Evolutionary conservation across 495 filamentous ascomycete genomes (phyloP).

Genomic region (Lindgomyces ingoldianus): DNA sequence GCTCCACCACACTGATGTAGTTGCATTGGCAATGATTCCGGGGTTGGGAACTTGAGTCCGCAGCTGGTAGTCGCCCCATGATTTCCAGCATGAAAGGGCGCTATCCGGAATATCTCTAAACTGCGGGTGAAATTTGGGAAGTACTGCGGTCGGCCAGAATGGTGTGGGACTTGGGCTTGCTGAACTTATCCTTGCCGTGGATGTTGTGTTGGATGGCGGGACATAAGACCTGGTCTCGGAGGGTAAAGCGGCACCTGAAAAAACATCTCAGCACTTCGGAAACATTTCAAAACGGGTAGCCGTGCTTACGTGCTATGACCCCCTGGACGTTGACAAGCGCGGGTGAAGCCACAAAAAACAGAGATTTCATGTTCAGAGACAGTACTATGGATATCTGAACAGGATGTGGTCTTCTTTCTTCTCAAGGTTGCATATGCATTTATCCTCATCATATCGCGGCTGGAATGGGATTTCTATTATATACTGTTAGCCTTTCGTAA

Average conservation of each 20-base stretch:
- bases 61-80: conserved; percentile 16
- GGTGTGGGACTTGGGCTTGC: conserved; percentile 3
- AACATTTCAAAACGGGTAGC: conserved; percentile 1
- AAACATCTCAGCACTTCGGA: conserved; percentile 9
- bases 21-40: conserved; percentile 23
- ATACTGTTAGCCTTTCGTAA: conserved; percentile 5
- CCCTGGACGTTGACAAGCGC: conserved; percentile 4
- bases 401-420: conserved; percentile 2
- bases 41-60: conserved; percentile 15
- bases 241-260: conserved; percentile 13
- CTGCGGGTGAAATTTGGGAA: conserved; percentile 8
- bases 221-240: conserved; percentile 12
- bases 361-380: conserved; percentile 11
- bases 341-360: conserved; percentile 4
- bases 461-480: conserved; percentile 6
- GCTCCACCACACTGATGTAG: conserved; percentile 21
- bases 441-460: not conserved
- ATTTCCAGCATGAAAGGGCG: conserved; percentile 11
- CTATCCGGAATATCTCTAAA: conserved; percentile 18
- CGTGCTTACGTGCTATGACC: conserved; percentile 17
- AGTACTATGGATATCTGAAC: not conserved
- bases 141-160: conserved; percentile 9
- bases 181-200: conserved; percentile 7
- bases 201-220: conserved; percentile 3
- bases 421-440: not conserved